Percentiles rank a stretch among this genome's conserved stretches.
These are phyloP conservation scores for Sonneratia caseolaris DNA, from an alignment of 345 rosid genomes.

Conservation along the genomic window DNA sequence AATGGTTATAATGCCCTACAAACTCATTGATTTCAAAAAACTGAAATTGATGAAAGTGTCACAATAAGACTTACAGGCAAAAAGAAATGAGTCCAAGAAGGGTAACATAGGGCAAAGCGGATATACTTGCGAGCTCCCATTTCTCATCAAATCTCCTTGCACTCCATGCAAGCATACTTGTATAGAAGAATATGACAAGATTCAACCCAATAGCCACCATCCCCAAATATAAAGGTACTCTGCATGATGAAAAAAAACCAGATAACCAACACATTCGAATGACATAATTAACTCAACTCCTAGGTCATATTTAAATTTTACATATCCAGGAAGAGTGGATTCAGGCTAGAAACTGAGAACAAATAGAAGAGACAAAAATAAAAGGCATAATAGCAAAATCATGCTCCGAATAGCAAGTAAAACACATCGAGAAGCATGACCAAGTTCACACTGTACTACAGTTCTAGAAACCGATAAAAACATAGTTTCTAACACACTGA, in stretches of 20 bases:
- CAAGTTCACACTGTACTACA: not conserved
- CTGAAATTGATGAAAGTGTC: constrained; percentile 2
- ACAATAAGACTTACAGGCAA: constrained; percentile 56
- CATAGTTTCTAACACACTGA: not conserved
- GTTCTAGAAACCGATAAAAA: not conserved
- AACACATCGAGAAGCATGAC: not conserved
- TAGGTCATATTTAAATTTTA: not conserved
- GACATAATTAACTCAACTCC: not conserved
- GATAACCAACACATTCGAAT: constrained; percentile 4
- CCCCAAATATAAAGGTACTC: constrained; percentile 81
- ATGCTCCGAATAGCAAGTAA: not conserved
- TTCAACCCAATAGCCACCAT: constrained; percentile 59
- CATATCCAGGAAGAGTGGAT: not conserved
- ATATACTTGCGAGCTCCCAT: constrained; percentile 67
- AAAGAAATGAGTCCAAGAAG: constrained; percentile 72
- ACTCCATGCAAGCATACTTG: constrained; percentile 70
- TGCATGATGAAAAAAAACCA: constrained; percentile 24
- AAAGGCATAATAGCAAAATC: not conserved
- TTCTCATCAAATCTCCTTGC: constrained; percentile 80
- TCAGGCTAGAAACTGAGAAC: not conserved
- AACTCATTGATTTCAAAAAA: not conserved
- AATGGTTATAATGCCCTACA: not conserved
- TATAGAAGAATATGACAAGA: constrained; percentile 57
- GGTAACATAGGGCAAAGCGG: constrained; percentile 77
- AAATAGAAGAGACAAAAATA: not conserved